Percentiles rank a stretch among this genome's conserved stretches.
phyloP scores from a whole-genome alignment of 441 rosid species.

The Flueggea neowawraea region DNA sequence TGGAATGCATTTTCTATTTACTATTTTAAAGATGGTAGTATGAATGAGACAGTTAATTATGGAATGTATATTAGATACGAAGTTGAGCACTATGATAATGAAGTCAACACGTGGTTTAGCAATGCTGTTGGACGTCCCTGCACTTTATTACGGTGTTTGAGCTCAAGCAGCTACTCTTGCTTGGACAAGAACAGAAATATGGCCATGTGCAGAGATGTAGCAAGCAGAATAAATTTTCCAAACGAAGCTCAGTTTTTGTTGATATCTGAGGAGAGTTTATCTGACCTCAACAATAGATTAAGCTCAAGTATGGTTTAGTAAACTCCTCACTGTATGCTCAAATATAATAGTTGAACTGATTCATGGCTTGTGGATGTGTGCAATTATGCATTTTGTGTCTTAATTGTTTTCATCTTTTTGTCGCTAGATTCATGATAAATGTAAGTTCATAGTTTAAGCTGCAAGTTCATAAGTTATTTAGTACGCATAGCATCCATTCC shows the following conservation, averaged over 20 bases:
- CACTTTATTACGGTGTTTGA: constrained; percentile 48
- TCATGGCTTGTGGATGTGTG: too few species aligned
- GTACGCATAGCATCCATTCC: too few species aligned
- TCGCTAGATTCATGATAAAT: too few species aligned
- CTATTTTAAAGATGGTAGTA: neutral
- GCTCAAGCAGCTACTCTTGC: constrained; percentile 29
- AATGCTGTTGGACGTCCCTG: constrained; percentile 76
- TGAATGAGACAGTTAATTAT: constrained; percentile 11
- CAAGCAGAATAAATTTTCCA: constrained; percentile 59
- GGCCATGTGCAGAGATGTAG: constrained; percentile 61
- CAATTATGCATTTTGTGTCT: too few species aligned
- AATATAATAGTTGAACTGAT: constrained; percentile 4
- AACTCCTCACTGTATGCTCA: neutral
- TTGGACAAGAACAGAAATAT: constrained; percentile 33
- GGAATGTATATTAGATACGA: constrained; percentile 46
- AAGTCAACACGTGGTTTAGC: constrained; percentile 74
- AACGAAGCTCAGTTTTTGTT: constrained; percentile 93
- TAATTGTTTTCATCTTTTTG: too few species aligned
- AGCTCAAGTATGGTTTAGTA: constrained; percentile 44
- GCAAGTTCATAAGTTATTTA: too few species aligned
- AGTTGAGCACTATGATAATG: constrained; percentile 43
- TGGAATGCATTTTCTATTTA: neutral
- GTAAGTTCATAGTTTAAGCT: too few species aligned
- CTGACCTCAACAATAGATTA: constrained; percentile 66
- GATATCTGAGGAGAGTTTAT: constrained; percentile 79